phyloP scores from a whole-genome alignment of 2,329 filamentous ascomycete genomes.

The Apiospora rasikravindrae region DNA sequence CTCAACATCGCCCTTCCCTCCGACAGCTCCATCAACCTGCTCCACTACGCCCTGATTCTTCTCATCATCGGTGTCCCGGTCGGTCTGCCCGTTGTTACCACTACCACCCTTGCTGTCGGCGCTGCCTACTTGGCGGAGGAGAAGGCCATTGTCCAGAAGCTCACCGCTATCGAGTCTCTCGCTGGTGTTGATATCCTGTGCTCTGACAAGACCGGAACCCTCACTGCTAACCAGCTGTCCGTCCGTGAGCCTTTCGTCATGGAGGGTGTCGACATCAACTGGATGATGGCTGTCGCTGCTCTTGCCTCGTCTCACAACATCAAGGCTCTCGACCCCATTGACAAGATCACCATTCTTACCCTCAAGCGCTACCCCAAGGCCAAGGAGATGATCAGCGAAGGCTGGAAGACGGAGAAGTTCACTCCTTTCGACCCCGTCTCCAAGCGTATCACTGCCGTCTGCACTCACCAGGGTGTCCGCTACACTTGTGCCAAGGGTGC shows the following conservation, averaged over 20 bases:
- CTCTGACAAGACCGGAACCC: conserved; percentile 78
- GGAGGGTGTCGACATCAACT: conserved; percentile 76
- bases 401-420: conserved; percentile 80
- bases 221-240: conserved; percentile 72
- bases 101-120: conserved; percentile 74
- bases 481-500: conserved; percentile 76
- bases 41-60: conserved; percentile 68
- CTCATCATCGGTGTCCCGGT: conserved; percentile 77
- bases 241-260: conserved; percentile 76
- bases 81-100: conserved; percentile 75
- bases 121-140: conserved; percentile 75
- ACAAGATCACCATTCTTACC: conserved; percentile 75
- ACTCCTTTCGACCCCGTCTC: conserved; percentile 79
- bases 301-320: conserved; percentile 76
- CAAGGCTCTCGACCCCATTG: conserved; percentile 76
- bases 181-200: conserved; percentile 76
- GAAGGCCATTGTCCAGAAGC: conserved; percentile 76
- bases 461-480: conserved; percentile 69
- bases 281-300: conserved; percentile 78
- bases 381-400: conserved; percentile 72
- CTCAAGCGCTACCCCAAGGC: conserved; percentile 76
- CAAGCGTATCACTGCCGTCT: conserved; percentile 74
- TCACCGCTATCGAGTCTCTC: conserved; percentile 75
- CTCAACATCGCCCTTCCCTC: conserved; percentile 64
- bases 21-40: conserved; percentile 61